These are phyloP conservation scores for Rhodomyrtus psidioides DNA, from an alignment of 441 rosid genomes.

Conservation along the genomic window DNA sequence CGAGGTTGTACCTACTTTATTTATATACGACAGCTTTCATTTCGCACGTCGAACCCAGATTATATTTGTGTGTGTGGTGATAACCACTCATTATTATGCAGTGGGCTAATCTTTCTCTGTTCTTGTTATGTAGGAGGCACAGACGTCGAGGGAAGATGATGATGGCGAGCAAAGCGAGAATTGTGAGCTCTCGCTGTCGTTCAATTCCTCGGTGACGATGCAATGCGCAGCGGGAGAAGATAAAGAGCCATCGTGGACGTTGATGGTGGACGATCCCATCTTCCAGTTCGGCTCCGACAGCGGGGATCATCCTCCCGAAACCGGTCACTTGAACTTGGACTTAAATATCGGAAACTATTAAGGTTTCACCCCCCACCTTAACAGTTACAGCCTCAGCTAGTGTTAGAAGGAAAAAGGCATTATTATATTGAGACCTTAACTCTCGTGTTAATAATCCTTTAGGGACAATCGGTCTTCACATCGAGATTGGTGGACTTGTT, in stretches of 20 bases:
- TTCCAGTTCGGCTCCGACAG: not conserved
- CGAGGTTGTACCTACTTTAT: not conserved
- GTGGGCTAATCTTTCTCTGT: not conserved
- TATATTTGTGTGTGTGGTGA: not conserved
- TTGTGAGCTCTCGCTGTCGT: slow-evolving; percentile 26
- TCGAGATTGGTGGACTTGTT: not conserved
- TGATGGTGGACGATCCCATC: not conserved
- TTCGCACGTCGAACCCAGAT: no score
- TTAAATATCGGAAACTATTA: slow-evolving; percentile 10
- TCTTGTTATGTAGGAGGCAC: slow-evolving; percentile 5
- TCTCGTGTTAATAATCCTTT: not conserved
- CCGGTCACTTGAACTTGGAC: slow-evolving; percentile 17
- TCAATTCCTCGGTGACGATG: not conserved
- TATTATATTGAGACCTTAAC: not conserved
- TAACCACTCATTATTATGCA: not conserved
- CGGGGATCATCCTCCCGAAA: not conserved
- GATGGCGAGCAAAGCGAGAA: not conserved
- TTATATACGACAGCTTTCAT: no score
- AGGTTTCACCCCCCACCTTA: not conserved
- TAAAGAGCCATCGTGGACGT: slow-evolving; percentile 3
- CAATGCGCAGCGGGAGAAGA: slow-evolving; percentile 1
- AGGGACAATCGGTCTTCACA: not conserved
- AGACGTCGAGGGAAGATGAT: not conserved
- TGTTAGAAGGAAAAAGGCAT: not conserved
- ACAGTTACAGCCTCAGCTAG: not conserved